Conservation (phyloP, 169 alveolate genomes). For the Plasmodium fragile region DNA sequence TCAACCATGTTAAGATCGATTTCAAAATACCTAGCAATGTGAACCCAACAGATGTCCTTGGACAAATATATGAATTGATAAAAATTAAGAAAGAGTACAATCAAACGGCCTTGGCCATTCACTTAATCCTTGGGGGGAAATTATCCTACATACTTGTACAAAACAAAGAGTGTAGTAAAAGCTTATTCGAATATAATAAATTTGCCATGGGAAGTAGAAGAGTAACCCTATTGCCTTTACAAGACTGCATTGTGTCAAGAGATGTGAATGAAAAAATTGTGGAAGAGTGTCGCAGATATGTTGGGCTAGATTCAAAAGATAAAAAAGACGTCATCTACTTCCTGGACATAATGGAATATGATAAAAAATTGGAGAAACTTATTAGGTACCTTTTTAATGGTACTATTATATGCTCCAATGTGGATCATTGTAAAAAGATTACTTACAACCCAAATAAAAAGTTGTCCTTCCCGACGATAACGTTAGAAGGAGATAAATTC, state of each 20-base stretch:
- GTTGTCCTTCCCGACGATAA: slow-evolving; percentile 88
- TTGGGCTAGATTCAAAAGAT: slow-evolving; percentile 73
- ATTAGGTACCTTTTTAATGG: slow-evolving; percentile 90
- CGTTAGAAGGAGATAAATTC: slow-evolving; percentile 93
- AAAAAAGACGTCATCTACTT: slow-evolving; percentile 71
- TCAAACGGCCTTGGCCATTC: slow-evolving; percentile 81
- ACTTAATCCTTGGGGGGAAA: slow-evolving; percentile 80
- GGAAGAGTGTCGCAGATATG: slow-evolving; percentile 74
- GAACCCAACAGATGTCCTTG: slow-evolving; percentile 63
- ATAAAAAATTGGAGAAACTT: slow-evolving; percentile 81
- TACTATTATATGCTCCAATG: slow-evolving; percentile 87
- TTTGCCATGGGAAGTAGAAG: slow-evolving; percentile 70
- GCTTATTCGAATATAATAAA: slow-evolving; percentile 79
- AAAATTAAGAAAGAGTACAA: slow-evolving; percentile 73
- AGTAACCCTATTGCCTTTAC: slow-evolving; percentile 84
- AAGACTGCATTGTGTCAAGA: slow-evolving; percentile 78
- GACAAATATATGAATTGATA: slow-evolving; percentile 82
- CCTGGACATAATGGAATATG: slow-evolving; percentile 82
- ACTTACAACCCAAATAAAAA: slow-evolving; percentile 87
- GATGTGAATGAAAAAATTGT: slow-evolving; percentile 75
- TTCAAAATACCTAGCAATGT: slow-evolving; percentile 46
- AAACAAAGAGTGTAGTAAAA: slow-evolving; percentile 79
- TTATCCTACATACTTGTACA: slow-evolving; percentile 80
- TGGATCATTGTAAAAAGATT: slow-evolving; percentile 88
- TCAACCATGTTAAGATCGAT: slow-evolving; percentile 54